Base-by-base conservation (phyloP, 345 rosid species). In the Erucastrum elatum region DNA sequence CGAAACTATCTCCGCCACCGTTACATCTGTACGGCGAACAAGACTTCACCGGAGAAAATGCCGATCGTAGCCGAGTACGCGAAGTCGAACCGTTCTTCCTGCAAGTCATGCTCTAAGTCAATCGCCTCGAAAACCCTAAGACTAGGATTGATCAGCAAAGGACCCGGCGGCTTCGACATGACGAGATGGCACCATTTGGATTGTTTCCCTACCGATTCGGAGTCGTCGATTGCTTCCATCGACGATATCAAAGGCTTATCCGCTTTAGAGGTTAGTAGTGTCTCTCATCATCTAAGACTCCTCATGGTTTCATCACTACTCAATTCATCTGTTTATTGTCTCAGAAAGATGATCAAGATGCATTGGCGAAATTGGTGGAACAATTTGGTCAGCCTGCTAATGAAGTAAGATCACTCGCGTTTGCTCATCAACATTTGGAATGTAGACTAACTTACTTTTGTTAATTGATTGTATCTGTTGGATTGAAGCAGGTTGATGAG, bases 161-260 rank as follows among this genome's bases (percentile, higher is more conserved):
- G 90, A 81, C 75, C 88, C 10, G 88, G 91, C 11, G 94, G 96
- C 15, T 76, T 84, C 70, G 97, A 94, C 60, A 71, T 85, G 83
- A 82, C 94, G 72, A 89, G 86, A 61, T 94, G 98, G 98, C 87
- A 89, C 63, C 98, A 94, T 82, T 17, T 87, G 61, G 76, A 79
- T 63, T 94, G 98, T 88, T 86, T 88, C 33, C 85, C 86, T 26
- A 39, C 83, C 13, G 33, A 46, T 39, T 70, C 90, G 0, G 84
- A 81, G 61, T 35, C 78, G 61, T 35, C 78, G 11, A 69, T 86
- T 63, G 75, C 74, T 60, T 86, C 90, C 12, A 33, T 72, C 2
- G 93, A 84, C 21, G 83, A 81, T 0, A 85, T 94, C 68, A 58
- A 82, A 56, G 96, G 97, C 1, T 89, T 90, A 79, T 83, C 85